Percentiles rank a stretch among this genome's conserved stretches.
phyloP scores from a whole-genome alignment of 2,329 filamentous ascomycete genomes.

The Pezicula neosporulosa region DNA sequence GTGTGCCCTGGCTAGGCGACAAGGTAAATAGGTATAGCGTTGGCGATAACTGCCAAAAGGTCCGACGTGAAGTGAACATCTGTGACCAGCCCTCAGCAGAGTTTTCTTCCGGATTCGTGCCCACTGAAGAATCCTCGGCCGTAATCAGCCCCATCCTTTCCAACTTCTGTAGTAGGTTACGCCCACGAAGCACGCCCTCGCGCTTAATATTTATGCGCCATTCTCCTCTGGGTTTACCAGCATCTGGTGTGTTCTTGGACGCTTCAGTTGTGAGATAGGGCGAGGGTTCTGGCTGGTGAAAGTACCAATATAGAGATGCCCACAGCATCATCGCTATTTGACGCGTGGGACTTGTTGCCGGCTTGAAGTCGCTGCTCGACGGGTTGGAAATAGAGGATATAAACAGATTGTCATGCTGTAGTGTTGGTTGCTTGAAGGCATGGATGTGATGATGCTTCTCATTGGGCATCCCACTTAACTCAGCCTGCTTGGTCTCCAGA shows the following conservation, averaged over 20 bases:
- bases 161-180: conserved; percentile 80
- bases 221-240: conserved; percentile 74
- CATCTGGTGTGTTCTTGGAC: conserved; percentile 61
- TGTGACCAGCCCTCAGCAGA: conserved; percentile 65
- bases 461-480: conserved; percentile 22
- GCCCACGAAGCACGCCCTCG: conserved; percentile 83
- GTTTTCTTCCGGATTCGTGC: conserved; percentile 58
- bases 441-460: conserved; percentile 43
- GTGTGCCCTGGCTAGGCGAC: conserved; percentile 45
- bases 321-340: conserved; percentile 97
- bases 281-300: conserved; percentile 77
- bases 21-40: conserved; percentile 86
- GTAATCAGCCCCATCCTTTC: conserved; percentile 89
- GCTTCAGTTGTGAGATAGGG: conserved; percentile 58
- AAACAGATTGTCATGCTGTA: conserved; percentile 78
- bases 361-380: conserved; percentile 74
- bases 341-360: conserved; percentile 74
- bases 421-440: conserved; percentile 70
- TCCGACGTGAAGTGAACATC: conserved; percentile 77
- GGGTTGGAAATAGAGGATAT: conserved; percentile 90
- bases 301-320: conserved; percentile 96
- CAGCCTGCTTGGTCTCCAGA: conserved; percentile 25
- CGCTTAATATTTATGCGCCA: conserved; percentile 83
- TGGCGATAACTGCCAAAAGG: conserved; percentile 91
- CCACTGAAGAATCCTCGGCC: conserved; percentile 72